Evolutionary conservation across 1,139 yeast species (phyloP).

Genomic region (Blastobotrys capitulatus): DNA sequence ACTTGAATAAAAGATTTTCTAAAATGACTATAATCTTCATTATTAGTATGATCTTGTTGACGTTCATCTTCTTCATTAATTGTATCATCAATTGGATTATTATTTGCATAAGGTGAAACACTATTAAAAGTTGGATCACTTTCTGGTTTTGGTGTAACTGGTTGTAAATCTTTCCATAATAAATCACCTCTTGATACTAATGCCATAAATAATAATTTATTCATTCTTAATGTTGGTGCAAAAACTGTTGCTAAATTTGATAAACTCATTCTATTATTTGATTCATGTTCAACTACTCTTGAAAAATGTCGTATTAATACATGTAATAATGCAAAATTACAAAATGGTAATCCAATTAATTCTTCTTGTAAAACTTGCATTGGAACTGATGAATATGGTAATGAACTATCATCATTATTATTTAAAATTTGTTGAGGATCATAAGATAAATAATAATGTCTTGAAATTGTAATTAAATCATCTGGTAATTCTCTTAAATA

Average conservation of each 20-base stretch:
- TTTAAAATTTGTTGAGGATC: conserved; percentile 3
- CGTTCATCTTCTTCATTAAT: background rate
- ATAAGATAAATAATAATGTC: conserved; percentile 18
- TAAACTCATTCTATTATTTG: conserved; percentile 29
- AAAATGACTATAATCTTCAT: too few relatives aligned
- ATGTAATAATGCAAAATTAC: conserved; percentile 28
- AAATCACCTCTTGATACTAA: conserved; percentile 21
- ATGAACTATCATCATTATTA: conserved; percentile 10
- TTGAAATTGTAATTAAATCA: conserved; percentile 45
- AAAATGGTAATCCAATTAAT: conserved; percentile 20
- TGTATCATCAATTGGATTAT: background rate
- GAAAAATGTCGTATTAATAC: conserved; percentile 26
- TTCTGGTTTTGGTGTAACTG: conserved; percentile 13
- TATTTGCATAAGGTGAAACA: conserved; percentile 6
- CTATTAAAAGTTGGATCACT: conserved; percentile 10
- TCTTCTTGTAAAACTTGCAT: conserved; percentile 23
- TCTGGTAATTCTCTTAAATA: conserved; percentile 78
- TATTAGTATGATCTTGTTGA: too few relatives aligned
- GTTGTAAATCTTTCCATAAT: conserved; percentile 21
- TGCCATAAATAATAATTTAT: conserved; percentile 22
- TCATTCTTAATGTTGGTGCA: conserved; percentile 31
- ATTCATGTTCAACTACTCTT: conserved; percentile 18
- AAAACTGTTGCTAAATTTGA: conserved; percentile 29
- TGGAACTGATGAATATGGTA: conserved; percentile 18
- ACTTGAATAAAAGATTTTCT: too few relatives aligned